phyloP scores from a whole-genome alignment of 441 rosid species.

The Pelargonium myrrhifolium region DNA sequence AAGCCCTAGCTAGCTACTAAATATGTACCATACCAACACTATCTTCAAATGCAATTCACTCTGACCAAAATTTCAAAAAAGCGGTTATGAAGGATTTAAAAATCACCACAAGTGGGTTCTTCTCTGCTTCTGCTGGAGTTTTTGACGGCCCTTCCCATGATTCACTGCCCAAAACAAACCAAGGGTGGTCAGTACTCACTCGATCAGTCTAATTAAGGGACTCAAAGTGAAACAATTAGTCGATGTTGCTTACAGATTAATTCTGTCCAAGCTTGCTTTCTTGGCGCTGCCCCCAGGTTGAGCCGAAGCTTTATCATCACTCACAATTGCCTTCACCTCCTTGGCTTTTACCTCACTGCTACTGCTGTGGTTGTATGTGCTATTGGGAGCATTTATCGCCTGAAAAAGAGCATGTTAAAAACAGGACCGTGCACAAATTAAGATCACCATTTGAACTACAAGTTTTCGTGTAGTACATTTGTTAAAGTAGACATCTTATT shows the following conservation, averaged over 20 bases:
- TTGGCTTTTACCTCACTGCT: not conserved
- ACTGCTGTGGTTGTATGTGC: not conserved
- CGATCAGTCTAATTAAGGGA: no score
- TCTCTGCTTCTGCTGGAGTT: constrained; percentile 25
- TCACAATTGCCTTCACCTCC: constrained; percentile 7
- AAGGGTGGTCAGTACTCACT: constrained; percentile 6
- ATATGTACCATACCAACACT: no score
- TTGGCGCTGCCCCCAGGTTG: constrained; percentile 24
- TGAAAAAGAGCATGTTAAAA: not conserved
- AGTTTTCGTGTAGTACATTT: not conserved
- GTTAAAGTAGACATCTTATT: no score
- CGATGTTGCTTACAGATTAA: constrained; percentile 50
- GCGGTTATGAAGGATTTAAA: constrained; percentile 51
- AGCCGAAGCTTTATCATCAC: constrained; percentile 25
- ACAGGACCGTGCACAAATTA: not conserved
- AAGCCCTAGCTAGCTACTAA: no score
- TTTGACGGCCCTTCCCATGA: constrained; percentile 60
- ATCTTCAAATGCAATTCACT: not conserved
- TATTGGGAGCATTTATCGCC: not conserved
- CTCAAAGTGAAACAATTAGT: not conserved
- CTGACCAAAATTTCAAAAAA: constrained; percentile 60
- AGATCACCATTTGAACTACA: not conserved
- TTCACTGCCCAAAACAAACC: constrained; percentile 40
- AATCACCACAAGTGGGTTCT: constrained; percentile 42
- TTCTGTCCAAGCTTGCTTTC: constrained; percentile 55